Evolutionary conservation across 2,329 filamentous ascomycete genomes (phyloP).

Genomic region (Passalora sequoiae): DNA sequence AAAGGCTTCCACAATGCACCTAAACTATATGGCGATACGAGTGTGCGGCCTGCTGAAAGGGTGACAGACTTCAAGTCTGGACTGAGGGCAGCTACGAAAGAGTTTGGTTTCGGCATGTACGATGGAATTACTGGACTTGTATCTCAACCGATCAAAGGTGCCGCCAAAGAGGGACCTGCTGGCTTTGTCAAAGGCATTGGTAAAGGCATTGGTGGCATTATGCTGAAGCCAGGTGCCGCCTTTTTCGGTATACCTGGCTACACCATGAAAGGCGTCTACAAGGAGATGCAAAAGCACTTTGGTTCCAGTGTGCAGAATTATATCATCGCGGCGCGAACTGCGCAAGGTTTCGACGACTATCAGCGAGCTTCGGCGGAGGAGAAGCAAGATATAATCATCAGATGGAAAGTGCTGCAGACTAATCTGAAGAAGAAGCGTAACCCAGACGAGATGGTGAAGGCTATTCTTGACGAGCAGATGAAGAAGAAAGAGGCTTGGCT

Average conservation of each 20-base stretch:
- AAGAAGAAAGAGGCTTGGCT: constrained; percentile 26
- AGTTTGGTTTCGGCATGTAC: constrained; percentile 67
- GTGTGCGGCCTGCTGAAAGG: constrained; percentile 69
- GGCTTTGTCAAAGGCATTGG: constrained; percentile 73
- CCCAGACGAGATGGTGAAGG: constrained; percentile 50
- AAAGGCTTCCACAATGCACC: constrained; percentile 87
- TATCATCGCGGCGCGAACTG: constrained; percentile 69
- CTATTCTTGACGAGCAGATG: constrained; percentile 37
- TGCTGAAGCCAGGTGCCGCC: constrained; percentile 68
- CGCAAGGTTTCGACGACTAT: constrained; percentile 68
- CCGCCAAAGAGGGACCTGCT: constrained; percentile 54
- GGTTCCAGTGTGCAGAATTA: constrained; percentile 70
- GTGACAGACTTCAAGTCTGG: constrained; percentile 74
- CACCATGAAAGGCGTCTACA: constrained; percentile 70
- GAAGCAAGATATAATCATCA: constrained; percentile 56
- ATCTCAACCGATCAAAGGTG: constrained; percentile 65
- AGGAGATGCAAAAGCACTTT: constrained; percentile 64
- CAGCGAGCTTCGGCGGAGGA: constrained; percentile 53
- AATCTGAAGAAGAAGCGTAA: constrained; percentile 57
- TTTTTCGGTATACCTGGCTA: constrained; percentile 58
- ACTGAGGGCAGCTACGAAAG: constrained; percentile 62
- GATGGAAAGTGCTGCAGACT: constrained; percentile 59
- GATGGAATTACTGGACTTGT: constrained; percentile 72
- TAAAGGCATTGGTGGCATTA: constrained; percentile 69
- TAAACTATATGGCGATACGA: constrained; percentile 77